A percentile compares a stretch with the other conserved stretches of the same genome.
Conservation (phyloP, 1,139 yeast genomes). For the Yarrowia galli region DNA sequence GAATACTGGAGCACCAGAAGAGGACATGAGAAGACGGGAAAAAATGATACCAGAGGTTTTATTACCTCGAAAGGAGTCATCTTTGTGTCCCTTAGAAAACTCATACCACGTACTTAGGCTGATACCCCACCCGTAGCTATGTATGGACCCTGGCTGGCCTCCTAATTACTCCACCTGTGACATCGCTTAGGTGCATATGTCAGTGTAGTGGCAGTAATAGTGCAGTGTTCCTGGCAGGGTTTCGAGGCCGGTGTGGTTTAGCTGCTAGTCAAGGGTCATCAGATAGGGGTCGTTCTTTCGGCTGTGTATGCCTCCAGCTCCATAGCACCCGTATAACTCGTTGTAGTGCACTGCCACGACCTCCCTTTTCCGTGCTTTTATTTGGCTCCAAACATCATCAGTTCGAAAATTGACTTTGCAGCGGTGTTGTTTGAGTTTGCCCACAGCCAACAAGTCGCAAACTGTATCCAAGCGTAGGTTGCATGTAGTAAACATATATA, state of each 20-base stretch:
- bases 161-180: background rate
- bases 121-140: background rate
- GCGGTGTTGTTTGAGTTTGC: background rate
- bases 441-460: slow-evolving; percentile 20
- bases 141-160: background rate
- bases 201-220: background rate
- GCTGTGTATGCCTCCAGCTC: no score
- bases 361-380: background rate
- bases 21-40: background rate
- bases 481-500: slow-evolving; percentile 21
- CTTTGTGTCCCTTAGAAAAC: no score
- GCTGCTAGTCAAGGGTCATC: no score
- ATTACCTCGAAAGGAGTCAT: no score
- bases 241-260: background rate
- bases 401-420: slow-evolving; percentile 18
- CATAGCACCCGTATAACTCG: no score
- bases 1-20: no score
- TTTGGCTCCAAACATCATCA: background rate
- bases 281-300: no score
- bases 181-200: slow-evolving; percentile 9
- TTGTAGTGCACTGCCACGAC: slow-evolving; percentile 1
- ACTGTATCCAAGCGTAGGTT: slow-evolving; percentile 5
- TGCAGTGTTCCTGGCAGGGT: slow-evolving; percentile 6
- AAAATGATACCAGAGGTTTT: no score
- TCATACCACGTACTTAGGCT: no score